Base-by-base conservation (phyloP, 768 basidiomycete species). In the Omphalotus guepiniiformis region DNA sequence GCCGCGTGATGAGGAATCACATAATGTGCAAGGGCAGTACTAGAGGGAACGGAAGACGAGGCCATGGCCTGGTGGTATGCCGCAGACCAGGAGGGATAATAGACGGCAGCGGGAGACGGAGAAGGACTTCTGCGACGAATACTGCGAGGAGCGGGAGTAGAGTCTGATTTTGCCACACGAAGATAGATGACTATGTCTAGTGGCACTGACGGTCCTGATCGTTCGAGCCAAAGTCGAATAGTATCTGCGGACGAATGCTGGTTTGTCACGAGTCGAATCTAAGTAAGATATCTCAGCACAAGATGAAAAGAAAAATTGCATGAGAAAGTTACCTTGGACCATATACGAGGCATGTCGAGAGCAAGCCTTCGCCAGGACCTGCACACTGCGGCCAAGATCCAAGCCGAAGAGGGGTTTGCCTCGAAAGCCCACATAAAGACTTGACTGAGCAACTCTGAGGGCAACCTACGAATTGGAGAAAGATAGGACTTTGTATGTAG, bases 111-210 rank as follows among this genome's bases (percentile, higher is more conserved):
- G 34, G 58, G 43, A 32, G 63, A 60, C 22, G 71, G 62, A 23
- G 66, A 53, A 1, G 67, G 55, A 32, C 66, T 63, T 42, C 63
- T 55, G 13, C 67, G 56, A 26, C 18, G 58, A 57, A 39, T 53
- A 50, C 37, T 11, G 18, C 42, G 30, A 32, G 9, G 42, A 44
- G 15, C 19, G 26, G 53, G 42, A 41, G 58, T 35, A 41, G 54
- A 26, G 30, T 60, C 55, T 3, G 57, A 36, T 53, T 58, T 60
- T 30, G 60, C 64, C 28, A 67, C 66, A 28, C 80, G 82, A 30
- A 91, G 68, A 60, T 80, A 83, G 39, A 91, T 88, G 60, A 89
- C 86, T 50, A 91, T 86, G 60, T 89, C 88, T 7, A 91, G 74
- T 5, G 88, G 83, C 5, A 82, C 79, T 4, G 65, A 73, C 42